Evolutionary conservation across 208 protist genomes (phyloP), one percentile per base, ranked within the genome.

Genomic region (Crithidia brevicula): DNA sequence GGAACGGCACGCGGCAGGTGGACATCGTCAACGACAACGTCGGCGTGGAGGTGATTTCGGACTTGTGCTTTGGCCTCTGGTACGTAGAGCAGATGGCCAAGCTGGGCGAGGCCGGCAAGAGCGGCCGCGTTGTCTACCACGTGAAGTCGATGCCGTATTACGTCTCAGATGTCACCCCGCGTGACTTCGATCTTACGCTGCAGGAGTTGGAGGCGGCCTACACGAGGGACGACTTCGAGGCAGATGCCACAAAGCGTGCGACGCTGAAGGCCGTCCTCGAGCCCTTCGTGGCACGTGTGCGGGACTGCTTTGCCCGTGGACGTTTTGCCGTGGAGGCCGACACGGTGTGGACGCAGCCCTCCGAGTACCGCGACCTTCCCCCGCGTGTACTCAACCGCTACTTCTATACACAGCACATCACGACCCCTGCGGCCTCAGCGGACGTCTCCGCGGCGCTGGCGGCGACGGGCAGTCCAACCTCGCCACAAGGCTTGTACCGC

Each of bases 11-110:
- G 23, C 63, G 58, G 11, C 66, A 75, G 53, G 50, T 96, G 30
- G 85, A 96, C 63, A 88, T 96, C 57, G 88, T 96, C 22, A 92
- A 92, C 79, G 91, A 96, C 74, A 96, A 96, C 71, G 83, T 90
- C 36, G 91, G 91, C 33, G 88, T 94, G 28, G 88, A 96, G 79
- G 83, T 77, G 50, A 67, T 94, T n/a, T 67, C 82, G 0, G 91
- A 96, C 67, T 31, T 96, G 23, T 83, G 80, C 53, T 83, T 96
- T 43, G 80, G 76, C 18, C 71, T 94, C 25, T 96, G 91, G 88
- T 77, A 91, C 51, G 53, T 94, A 30, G 67, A 83, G 16, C 78
- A 88, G 53, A 57, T 72, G n/a, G 45, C 31, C 8, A 38, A 15
- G 36, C 33, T 51, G 1, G 50, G 46, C 33, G 54, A 68, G 20